Conservation (phyloP, 768 basidiomycete genomes). For the Lactarius sp. region DNA sequence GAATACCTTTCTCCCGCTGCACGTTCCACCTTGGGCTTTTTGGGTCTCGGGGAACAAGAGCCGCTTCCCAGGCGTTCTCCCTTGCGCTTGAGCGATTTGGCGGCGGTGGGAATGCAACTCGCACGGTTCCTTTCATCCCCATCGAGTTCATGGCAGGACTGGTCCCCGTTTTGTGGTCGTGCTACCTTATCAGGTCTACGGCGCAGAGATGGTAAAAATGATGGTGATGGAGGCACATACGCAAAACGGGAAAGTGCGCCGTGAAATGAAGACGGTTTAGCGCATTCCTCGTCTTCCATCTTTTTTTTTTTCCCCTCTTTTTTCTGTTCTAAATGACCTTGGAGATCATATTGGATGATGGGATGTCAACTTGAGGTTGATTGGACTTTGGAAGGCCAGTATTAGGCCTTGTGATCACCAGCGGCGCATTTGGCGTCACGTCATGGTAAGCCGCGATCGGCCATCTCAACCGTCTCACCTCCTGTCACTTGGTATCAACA, state of each 20-base stretch:
- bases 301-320: not conserved
- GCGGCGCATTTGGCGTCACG: too few species aligned
- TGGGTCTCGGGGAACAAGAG: not conserved
- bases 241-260: conserved; percentile 7
- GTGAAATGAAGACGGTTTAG: not conserved
- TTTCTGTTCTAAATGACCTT: not conserved
- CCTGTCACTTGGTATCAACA: too few species aligned
- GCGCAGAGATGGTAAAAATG: not conserved
- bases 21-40: conserved; percentile 39
- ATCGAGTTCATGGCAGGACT: not conserved
- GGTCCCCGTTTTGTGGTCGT: not conserved
- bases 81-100: not conserved
- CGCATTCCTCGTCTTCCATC: not conserved
- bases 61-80: not conserved
- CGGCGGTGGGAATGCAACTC: too few species aligned
- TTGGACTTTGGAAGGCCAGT: too few species aligned
- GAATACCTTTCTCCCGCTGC: conserved; percentile 49
- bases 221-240: not conserved
- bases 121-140: too few species aligned
- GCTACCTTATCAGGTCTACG: not conserved
- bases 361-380: conserved; percentile 2
- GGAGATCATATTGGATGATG: not conserved
- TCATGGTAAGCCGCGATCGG: too few species aligned
- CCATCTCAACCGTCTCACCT: too few species aligned
- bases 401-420: too few species aligned